Evolutionary conservation across 352 stramenopile species (phyloP), one percentile per base, ranked within the genome.

Genomic region (Sclerospora graminicola): DNA sequence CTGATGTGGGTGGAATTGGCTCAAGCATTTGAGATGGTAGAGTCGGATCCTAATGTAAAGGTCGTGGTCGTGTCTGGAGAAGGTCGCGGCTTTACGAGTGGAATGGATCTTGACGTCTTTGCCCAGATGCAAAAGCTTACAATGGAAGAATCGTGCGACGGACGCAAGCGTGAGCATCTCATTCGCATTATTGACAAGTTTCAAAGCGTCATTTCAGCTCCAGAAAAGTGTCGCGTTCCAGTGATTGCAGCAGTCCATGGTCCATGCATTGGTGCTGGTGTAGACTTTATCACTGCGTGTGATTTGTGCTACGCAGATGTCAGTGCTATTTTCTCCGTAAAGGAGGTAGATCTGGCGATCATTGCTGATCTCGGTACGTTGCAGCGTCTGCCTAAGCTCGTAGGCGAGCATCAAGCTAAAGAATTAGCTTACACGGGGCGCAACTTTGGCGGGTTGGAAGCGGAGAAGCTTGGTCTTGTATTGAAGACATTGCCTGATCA

Each of bases 101-200:
- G 84, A 42, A 95, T 95, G 82, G 84, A 95, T 48, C 62, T 95
- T 15, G 66, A 83, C 36, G 78, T 94, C 16, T 94, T 95, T 39
- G 62, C 70, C 2, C 63, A 68, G 42, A 72, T 95, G 59, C 76
- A 88, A 46, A 62, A 82, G 41, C 46, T 89, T 29, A 63, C 72
- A 26, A 51, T 51, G 16, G 37, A 54, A 5, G 74, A 89, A 41
- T 51, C 63, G 0, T 96, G 85, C 46, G 75, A 90, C 15, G 79
- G 67, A 14, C 69, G 82, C 32, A 89, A 86, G 54, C 80, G 85
- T 14, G 85, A 96, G 50, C 46, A 45, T 26, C 63, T 96, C 32
- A 84, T 83, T 56, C 58, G 60, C 11, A 54, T 89, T 10, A 93
- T 96, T 41, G 64, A 78, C 16, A 58, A 77, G 26, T 89, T 96